Percentiles rank a stretch among this genome's conserved stretches.
phyloP scores from a whole-genome alignment of 129 eudicot genomes.

The Daucus carota region DNA sequence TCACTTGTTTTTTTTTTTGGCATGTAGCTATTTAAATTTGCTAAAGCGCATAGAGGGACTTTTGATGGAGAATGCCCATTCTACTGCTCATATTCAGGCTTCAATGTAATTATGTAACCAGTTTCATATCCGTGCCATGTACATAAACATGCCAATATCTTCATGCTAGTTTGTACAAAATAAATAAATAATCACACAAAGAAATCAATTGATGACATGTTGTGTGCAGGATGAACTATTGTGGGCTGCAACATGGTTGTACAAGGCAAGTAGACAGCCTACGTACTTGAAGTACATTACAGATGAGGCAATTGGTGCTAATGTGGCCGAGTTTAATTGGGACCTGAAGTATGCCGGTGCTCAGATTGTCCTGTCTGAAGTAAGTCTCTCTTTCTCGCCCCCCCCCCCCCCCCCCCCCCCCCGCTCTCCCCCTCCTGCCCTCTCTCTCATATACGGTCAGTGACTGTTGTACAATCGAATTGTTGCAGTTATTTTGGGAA shows the following conservation, averaged over 20 bases:
- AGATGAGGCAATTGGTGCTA: constrained; percentile 46
- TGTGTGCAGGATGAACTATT: constrained; percentile 65
- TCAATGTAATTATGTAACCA: constrained; percentile 30
- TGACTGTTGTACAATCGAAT: not conserved
- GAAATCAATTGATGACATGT: not conserved
- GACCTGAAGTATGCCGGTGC: constrained; percentile 87
- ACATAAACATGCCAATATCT: not conserved
- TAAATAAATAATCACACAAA: too few relatives aligned
- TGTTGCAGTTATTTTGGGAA: constrained; percentile 50
- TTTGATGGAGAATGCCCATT: constrained; percentile 89
- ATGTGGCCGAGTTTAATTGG: constrained; percentile 74
- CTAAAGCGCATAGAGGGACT: constrained; percentile 55
- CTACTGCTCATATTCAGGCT: constrained; percentile 86
- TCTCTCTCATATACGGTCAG: too few relatives aligned
- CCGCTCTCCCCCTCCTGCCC: too few relatives aligned
- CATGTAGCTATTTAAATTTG: constrained; percentile 69
- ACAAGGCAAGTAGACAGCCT: constrained; percentile 43
- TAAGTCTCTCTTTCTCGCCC: not conserved
- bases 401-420: too few relatives aligned
- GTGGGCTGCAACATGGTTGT: constrained; percentile 94
- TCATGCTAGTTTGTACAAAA: not conserved
- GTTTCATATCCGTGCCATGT: not conserved
- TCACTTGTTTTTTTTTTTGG: not conserved
- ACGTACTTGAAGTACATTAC: constrained; percentile 34
- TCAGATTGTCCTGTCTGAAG: constrained; percentile 64